Percentiles rank a stretch among this genome's conserved stretches.
phyloP scores from a whole-genome alignment of 257 asterid genomes.

The Salvia rosmarinus region DNA sequence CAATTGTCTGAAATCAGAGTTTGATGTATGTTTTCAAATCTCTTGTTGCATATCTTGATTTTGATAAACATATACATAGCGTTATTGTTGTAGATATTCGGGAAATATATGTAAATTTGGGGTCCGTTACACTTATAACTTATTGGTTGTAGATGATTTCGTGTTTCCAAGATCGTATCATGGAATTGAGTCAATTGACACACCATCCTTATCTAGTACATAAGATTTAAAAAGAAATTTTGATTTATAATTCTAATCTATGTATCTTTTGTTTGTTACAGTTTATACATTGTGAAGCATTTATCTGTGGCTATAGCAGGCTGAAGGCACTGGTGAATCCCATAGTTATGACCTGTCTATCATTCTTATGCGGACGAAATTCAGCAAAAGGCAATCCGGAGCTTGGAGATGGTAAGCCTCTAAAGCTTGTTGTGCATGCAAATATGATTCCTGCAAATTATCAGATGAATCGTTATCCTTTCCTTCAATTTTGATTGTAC shows the following conservation, averaged over 20 bases:
- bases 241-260: slow-evolving; percentile 24
- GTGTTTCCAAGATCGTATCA: slow-evolving; percentile 6
- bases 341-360: slow-evolving; percentile 72
- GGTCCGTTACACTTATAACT: not conserved
- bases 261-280: slow-evolving; percentile 30
- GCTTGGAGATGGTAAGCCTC: slow-evolving; percentile 58
- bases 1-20: not conserved
- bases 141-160: not conserved
- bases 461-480: not conserved
- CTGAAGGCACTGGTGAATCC: slow-evolving; percentile 35
- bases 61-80: not conserved
- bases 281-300: slow-evolving; percentile 29
- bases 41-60: slow-evolving; percentile 11
- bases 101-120: too few relatives aligned
- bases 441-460: not conserved
- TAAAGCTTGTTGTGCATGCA: slow-evolving; percentile 14
- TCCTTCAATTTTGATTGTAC: slow-evolving; percentile 8
- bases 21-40: not conserved
- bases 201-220: not conserved
- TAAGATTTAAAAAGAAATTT: not conserved
- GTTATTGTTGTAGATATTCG: not conserved
- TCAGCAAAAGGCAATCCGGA: slow-evolving; percentile 37
- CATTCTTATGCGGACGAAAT: slow-evolving; percentile 51
- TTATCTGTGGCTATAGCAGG: slow-evolving; percentile 24
- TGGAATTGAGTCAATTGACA: not conserved